A percentile compares a stretch with the other conserved stretches of the same genome.
Conservation (phyloP, 108 stramenopile species). For the Pseudonitzschia delicatissima region DNA sequence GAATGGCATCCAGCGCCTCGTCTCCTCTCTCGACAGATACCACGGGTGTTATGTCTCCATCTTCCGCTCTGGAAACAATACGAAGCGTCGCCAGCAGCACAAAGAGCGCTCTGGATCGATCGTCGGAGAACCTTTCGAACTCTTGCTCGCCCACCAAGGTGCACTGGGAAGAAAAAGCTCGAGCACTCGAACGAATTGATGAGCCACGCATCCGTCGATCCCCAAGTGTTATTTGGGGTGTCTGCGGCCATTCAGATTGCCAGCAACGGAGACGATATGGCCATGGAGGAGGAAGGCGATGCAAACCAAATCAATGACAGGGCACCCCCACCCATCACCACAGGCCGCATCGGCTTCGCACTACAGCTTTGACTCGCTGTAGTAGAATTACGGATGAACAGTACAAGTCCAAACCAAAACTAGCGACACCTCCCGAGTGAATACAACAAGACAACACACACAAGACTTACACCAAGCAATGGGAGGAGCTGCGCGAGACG, state of each 20-base stretch:
- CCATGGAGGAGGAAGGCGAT: neutral
- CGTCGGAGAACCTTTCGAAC: neutral
- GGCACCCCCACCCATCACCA: slow-evolving; percentile 2
- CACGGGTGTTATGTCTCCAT: neutral
- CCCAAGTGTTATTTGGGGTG: neutral
- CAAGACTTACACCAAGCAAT: no score
- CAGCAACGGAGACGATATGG: neutral
- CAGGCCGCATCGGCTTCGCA: slow-evolving; percentile 10
- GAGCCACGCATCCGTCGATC: neutral
- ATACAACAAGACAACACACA: no score
- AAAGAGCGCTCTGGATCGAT: neutral
- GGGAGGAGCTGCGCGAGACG: neutral
- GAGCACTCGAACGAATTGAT: slow-evolving; percentile 7
- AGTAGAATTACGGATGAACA: neutral
- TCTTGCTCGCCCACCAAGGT: neutral
- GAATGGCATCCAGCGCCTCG: neutral
- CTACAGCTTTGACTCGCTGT: slow-evolving; percentile 14
- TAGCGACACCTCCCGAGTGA: no score
- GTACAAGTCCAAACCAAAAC: no score
- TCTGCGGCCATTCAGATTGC: neutral
- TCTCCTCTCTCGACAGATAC: neutral
- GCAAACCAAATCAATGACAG: neutral
- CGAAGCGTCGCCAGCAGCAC: neutral
- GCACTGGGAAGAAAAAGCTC: slow-evolving; percentile 16
- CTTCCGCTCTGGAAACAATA: neutral